These are phyloP conservation scores for Fusarium sp. DNA, from an alignment of 2,329 filamentous ascomycete species.

Conservation along the genomic window DNA sequence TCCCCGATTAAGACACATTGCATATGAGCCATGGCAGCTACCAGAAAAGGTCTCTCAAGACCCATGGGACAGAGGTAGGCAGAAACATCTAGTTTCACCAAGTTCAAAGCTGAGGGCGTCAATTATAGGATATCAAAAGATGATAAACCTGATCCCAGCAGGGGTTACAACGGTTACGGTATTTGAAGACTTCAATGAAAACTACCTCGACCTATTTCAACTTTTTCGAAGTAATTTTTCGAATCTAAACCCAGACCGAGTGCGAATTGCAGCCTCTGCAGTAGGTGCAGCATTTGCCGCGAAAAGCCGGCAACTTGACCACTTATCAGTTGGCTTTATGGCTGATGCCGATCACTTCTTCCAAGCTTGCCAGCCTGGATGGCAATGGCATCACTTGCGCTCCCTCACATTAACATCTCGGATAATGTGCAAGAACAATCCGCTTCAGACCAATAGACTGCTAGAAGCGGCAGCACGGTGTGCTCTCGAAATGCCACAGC, in stretches of 20 bases:
- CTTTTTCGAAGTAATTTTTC: neutral
- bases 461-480: constrained; percentile 2
- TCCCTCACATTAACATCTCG: constrained; percentile 10
- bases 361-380: neutral
- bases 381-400: constrained; percentile 4
- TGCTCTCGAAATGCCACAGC: constrained; percentile 21
- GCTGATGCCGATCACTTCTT: constrained; percentile 19
- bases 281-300: neutral
- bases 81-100: neutral
- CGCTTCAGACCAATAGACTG: neutral
- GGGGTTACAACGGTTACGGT: constrained; percentile 44
- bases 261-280: neutral
- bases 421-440: neutral
- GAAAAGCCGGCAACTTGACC: neutral
- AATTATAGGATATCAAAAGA: constrained; percentile 8
- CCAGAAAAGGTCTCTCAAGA: neutral
- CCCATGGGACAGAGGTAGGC: neutral
- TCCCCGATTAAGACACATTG: constrained; percentile 16
- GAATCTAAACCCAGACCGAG: neutral
- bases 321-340: constrained; percentile 25
- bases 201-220: constrained; percentile 14
- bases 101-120: neutral
- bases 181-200: constrained; percentile 42
- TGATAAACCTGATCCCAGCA: neutral
- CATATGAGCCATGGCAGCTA: constrained; percentile 32